Base-by-base conservation (phyloP, 108 stramenopile species). In the Nitzschia sp. region DNA sequence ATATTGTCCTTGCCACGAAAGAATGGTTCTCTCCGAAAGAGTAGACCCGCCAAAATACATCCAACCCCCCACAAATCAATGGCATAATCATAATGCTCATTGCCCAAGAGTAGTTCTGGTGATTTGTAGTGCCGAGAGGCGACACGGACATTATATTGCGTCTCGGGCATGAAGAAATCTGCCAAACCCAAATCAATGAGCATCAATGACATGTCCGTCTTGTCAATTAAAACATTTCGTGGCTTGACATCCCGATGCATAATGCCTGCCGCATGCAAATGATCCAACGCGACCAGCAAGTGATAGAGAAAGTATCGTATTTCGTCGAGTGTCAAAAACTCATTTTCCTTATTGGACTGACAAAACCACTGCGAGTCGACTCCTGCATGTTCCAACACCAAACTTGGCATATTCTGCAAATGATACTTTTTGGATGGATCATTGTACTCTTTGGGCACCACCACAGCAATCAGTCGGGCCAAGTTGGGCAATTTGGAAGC, bases 201-300 rank as follows among this genome's bases (percentile, higher is more conserved):
- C 83, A 92, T 89, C 1, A 97, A 70, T 28, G 36, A 57, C n/a
- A 56, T 63, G 18, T 80, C 60, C 8, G 45, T 46, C 15, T 80
- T 79, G 75, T 95, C 94, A 64, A 97, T 95, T 35, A 96, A 68
- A 13, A 93, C 90, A 67, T 97, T 97, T 33, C 95, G 64, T n/a
- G 97, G 97, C 59, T 97, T 97, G 53, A 97, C 93, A 72, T 97
- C 97, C 1, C 97, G 79, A 74, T 97, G 95, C 94, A 97, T 96
- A 11, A 97, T 90, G 17, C 97, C 95, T 0, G 70, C 67, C 1
- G 89, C 62, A 68, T 97, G 96, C 26, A 93, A 56, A 34, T 75
- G 74, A 81, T 97, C 94, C 21, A 97, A 67, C 26, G 93, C 97
- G 15, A 90, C 76, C 38, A 97, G 78, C 47, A 97, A 69, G 76